Base-by-base conservation (phyloP, 495 filamentous ascomycete species). In the Penicillium coprophilum region DNA sequence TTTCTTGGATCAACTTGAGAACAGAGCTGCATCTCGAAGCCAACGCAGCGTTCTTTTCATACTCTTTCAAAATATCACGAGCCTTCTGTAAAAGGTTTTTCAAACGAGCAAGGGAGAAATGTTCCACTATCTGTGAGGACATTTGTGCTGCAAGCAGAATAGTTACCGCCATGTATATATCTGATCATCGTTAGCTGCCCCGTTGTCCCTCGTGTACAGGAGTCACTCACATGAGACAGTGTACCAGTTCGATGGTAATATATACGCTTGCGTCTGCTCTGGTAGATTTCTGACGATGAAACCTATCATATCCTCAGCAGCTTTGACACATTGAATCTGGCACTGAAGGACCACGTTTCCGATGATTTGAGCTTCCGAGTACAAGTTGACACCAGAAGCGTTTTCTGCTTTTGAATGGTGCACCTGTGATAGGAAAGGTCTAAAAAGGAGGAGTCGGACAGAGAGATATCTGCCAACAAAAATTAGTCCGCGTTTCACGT, bases 121-220 rank as follows among this genome's bases (percentile, higher is more conserved):
- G 48, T 20, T 47, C 53, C 21, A 56, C 53, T 28, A 56, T 60
- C 8, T 53, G 31, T 41, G 53, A 23, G 3, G 58, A 60, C 12
- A 30, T 36, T 34, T 60, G 48, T 8, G 53, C 58, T 43, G 58
- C 58, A n/a, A 60, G 58, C 17, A 60, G 15, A 48, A 55, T 56
- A 6, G 58, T 60, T 15, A 53, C 49, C 1, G 58, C 58, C 58
- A 60, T 60, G 31, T 60, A 60, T 43, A 60, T 48, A 44, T 60
- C 58, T 43, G 11, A 21, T 23, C 10, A 24, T 21, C 21, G 20
- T 45, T 45, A 45, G 41, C 8, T 2, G 27, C 19, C 24, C 19
- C 10, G 21, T 45, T 10, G 2, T 45, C 7, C 19, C 21, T 12
- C 21, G 11, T 45, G 8, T 23, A 31, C 10, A 15, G 11, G 28